A percentile compares a stretch with the other conserved stretches of the same genome.
Conservation (phyloP, 1,284 basidiomycete species). For the Rhodotorula sp. region DNA sequence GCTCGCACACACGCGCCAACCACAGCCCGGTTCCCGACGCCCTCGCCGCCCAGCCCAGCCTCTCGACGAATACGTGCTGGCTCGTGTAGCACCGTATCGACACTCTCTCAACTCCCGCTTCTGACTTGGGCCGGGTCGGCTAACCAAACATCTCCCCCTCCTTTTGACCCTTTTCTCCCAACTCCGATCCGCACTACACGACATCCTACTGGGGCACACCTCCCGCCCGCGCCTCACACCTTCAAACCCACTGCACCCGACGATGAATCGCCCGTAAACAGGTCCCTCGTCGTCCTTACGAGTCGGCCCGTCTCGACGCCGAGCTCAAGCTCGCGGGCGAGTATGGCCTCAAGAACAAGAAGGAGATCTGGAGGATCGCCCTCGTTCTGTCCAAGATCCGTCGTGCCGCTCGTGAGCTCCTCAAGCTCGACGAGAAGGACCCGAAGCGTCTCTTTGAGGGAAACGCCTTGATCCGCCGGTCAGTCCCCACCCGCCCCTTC, state of each 20-base stretch:
- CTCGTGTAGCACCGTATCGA: too few relatives aligned
- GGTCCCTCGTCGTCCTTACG: conserved; percentile 96
- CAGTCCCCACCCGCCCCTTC: conserved; percentile 43
- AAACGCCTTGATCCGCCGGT: conserved; percentile 93
- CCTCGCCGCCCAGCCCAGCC: too few relatives aligned
- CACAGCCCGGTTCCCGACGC: too few relatives aligned
- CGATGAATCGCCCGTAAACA: conserved; percentile 59
- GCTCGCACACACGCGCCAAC: too few relatives aligned
- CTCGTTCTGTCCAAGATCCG: conserved; percentile 98
- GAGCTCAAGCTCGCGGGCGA: conserved; percentile 99
- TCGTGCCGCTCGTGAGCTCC: conserved; percentile 99
- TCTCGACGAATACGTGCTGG: too few relatives aligned
- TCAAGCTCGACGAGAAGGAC: conserved; percentile 99
- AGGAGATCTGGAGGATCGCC: conserved; percentile 99
- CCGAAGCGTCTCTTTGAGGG: conserved; percentile 99
- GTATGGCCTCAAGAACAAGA: conserved; percentile 99
- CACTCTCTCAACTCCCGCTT: too few relatives aligned
- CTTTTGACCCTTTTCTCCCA: too few relatives aligned
- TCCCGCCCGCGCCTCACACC: not conserved
- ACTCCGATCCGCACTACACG: too few relatives aligned
- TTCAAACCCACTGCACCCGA: too few relatives aligned
- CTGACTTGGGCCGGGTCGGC: too few relatives aligned
- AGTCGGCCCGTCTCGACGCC: conserved; percentile 96
- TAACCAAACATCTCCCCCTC: too few relatives aligned
- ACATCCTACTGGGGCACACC: not conserved